These are phyloP conservation scores for Nakazawaea laoshanensis DNA, from an alignment of 805 yeast genomes.

Conservation along the genomic window DNA sequence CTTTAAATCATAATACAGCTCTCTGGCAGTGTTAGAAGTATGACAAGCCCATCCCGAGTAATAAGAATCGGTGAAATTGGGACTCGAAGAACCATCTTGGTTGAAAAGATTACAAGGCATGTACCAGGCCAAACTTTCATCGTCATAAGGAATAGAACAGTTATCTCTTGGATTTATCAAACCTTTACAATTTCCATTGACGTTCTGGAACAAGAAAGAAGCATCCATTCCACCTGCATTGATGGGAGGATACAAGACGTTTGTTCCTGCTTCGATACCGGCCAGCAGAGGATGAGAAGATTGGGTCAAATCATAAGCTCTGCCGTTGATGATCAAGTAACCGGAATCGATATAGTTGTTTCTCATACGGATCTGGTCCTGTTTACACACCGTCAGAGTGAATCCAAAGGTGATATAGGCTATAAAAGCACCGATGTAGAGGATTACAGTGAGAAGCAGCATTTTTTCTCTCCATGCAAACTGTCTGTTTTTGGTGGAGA, in stretches of 20 bases:
- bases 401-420: conserved; percentile 89
- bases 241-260: conserved; percentile 74
- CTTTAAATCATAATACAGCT: conserved; percentile 51
- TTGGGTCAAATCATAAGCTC: conserved; percentile 61
- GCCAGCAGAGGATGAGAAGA: conserved; percentile 77
- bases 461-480: conserved; percentile 97
- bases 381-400: conserved; percentile 70
- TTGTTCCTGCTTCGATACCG: conserved; percentile 64
- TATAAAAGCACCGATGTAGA: conserved; percentile 65
- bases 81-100: conserved; percentile 64
- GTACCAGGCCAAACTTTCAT: conserved; percentile 78
- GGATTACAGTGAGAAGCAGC: conserved; percentile 70
- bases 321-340: conserved; percentile 71
- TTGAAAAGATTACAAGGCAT: conserved; percentile 78
- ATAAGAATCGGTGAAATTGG: conserved; percentile 53
- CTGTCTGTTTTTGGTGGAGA: conserved; percentile 73
- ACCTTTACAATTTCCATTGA: conserved; percentile 81
- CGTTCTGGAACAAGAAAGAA: conserved; percentile 80
- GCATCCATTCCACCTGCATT: conserved; percentile 88
- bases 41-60: conserved; percentile 92
- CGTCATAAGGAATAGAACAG: conserved; percentile 62
- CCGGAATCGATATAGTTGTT: conserved; percentile 52
- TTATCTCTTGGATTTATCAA: conserved; percentile 62
- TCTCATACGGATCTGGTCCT: conserved; percentile 38
- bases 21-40: conserved; percentile 62